Base-by-base conservation (phyloP, 257 asterid species). In the Fraxinus excelsior region DNA sequence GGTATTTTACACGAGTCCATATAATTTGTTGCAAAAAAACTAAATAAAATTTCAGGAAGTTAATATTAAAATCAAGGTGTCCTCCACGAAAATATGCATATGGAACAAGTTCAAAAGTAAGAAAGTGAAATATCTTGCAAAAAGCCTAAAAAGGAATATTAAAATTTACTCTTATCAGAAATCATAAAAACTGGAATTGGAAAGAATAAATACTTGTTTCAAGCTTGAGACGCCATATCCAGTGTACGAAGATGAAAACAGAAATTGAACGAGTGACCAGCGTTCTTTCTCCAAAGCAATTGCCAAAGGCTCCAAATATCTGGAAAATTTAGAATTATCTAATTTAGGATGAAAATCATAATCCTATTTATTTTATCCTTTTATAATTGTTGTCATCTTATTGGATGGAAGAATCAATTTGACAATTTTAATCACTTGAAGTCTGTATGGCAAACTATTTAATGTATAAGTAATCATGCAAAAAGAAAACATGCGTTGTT, bases 161-260 rank as follows among this genome's bases (percentile, higher is more conserved):
- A 60, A 38, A 71, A 72, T 72, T 67, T 23, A 73, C 58, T 19
- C 32, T 58, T 58, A 75, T 62, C 38, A 75, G 76, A 71, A 0
- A 80, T 71, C 72, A 56, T 32, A 72, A 19, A 76, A 76, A 13
- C 26, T 69, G 25, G 70, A 82, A 53, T 11, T 60, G 73, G 74
- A 67, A 70, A 72, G 69, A 76, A 80, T 0, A 51, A 64, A 25
- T 90, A 96, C 99, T 83, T 90, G 91, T 87, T 92, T 91, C 89
- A 96, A 88, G 85, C 99, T 96, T 79, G 99, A 96, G 84, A 87
- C 79, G 81, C 99, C 99, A 49, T 92, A 96, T 82, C 99, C 99
- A 82, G 87, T 89, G 79, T 93, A 96, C 1, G 98, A 96, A 51
- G 99, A 96, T 3, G 99, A 88, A 79, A 93, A 86, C 18, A 96